Evolutionary conservation across 1,139 yeast genomes (phyloP), one percentile per base, ranked within the genome.

Genomic region (Magnusiomyces ingens): DNA sequence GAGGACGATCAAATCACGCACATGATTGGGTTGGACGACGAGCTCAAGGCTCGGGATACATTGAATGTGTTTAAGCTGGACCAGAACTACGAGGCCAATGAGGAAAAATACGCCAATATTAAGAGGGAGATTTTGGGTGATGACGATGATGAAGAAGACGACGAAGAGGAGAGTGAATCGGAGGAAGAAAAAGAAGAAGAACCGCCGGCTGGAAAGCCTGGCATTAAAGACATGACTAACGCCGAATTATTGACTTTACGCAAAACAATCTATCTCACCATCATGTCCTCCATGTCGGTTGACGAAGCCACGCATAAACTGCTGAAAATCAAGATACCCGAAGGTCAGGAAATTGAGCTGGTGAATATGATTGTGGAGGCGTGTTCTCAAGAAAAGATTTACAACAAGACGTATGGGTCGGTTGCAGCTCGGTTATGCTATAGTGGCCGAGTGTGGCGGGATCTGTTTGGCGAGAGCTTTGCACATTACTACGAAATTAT

Each of bases 251-350:
- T 81, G 2, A 80, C 80, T 51, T 79, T 80, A 59, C 86, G 89
- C 59, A 86, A 89, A 63, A 78, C 79, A 1, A 85, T 91, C 1
- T 91, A 91, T 62, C 72, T 90, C 48, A 84, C 94, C 0, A 74
- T 93, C 35, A 90, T 88, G 86, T 88, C 97, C n/a, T 84, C 96
- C 54, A 80, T 91, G 82, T 84, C 95, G 0, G 83, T 93, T 2
- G 96, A 89, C 60, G 99, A 93, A 72, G 94, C 96, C 0, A 90
- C 88, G 0, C 98, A 91, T 68, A 91, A 91, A 66, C 70, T 93
- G 12, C 62, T 87, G 45, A 78, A 77, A 62, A 64, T 71, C 40
- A 51, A 59, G 2, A 59, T 66, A 2, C 67, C 68, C 1, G 60
- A 57, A 11, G 68, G 67, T 6, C 65, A 65, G 44, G 68, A 69